phyloP scores from a whole-genome alignment of 2,329 filamentous ascomycete genomes.

The Eurotiales sp. region DNA sequence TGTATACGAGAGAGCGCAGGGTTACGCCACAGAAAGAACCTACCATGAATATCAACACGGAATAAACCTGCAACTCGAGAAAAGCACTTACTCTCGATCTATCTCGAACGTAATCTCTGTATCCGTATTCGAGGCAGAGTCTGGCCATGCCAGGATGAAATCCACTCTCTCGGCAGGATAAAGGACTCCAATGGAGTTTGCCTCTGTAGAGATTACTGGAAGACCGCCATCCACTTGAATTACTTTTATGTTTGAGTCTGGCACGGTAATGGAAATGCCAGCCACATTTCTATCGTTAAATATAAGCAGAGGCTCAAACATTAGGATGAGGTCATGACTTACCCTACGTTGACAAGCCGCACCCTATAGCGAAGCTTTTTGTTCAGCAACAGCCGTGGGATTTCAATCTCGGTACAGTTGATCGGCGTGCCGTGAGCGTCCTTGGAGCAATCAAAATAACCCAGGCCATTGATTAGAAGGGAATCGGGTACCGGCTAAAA shows the following conservation, averaged over 20 bases:
- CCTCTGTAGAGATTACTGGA: slow-evolving; percentile 20
- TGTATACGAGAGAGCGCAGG: too few relatives aligned
- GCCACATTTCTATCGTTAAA: too few relatives aligned
- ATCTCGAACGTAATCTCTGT: slow-evolving; percentile 30
- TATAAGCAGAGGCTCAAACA: too few relatives aligned
- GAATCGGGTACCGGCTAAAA: slow-evolving; percentile 47
- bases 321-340: slow-evolving; percentile 3
- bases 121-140: slow-evolving; percentile 12
- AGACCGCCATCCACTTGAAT: slow-evolving; percentile 42
- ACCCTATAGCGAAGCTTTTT: slow-evolving; percentile 28
- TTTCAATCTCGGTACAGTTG: slow-evolving; percentile 30
- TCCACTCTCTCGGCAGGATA: slow-evolving; percentile 47
- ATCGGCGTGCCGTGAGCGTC: slow-evolving; percentile 43
- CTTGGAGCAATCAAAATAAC: slow-evolving; percentile 44
- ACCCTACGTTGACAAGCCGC: slow-evolving; percentile 45
- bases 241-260: slow-evolving; percentile 27
- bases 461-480: slow-evolving; percentile 46
- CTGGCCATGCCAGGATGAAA: slow-evolving; percentile 25
- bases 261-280: slow-evolving; percentile 26
- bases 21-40: too few relatives aligned
- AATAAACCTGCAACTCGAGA: too few relatives aligned
- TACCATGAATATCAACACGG: too few relatives aligned
- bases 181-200: slow-evolving; percentile 38
- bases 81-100: slow-evolving; percentile 32
- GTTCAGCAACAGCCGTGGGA: neutral